Conservation (phyloP, 73 alveolate species). For the Blepharisma japonicum region DNA sequence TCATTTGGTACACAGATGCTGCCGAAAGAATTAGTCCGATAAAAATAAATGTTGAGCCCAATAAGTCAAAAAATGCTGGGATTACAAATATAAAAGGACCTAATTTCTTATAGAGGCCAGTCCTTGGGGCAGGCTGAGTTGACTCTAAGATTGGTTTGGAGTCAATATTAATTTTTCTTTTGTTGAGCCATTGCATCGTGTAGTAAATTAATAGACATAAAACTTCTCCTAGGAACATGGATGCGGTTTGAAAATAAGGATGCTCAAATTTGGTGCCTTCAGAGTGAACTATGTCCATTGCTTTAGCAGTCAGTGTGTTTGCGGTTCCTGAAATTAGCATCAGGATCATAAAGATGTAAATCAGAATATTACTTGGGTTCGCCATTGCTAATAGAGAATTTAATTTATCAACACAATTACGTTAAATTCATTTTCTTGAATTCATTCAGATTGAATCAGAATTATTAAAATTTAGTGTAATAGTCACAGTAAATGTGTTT, state of each 20-base stretch:
- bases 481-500: too few species aligned
- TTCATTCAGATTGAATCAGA: too few species aligned
- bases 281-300: neutral
- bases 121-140: neutral
- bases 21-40: conserved; percentile 78
- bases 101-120: conserved; percentile 31
- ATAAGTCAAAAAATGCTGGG: conserved; percentile 81
- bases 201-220: conserved; percentile 42
- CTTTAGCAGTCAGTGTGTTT: conserved; percentile 36
- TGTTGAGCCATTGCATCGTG: neutral
- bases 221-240: conserved; percentile 65
- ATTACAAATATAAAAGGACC: conserved; percentile 44
- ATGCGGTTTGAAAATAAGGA: conserved; percentile 59
- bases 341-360: conserved; percentile 51
- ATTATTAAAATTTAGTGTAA: too few species aligned
- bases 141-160: neutral
- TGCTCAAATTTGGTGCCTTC: conserved; percentile 53
- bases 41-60: conserved; percentile 72
- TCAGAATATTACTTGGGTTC: neutral
- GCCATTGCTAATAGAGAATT: too few species aligned
- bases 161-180: conserved; percentile 27
- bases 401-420: too few species aligned
- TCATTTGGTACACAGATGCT: conserved; percentile 87
- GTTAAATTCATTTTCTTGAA: too few species aligned
- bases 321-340: conserved; percentile 54